These are phyloP conservation scores for Chlamydomonas incerta DNA, from an alignment of 139 green algal species.

Conservation along the genomic window DNA sequence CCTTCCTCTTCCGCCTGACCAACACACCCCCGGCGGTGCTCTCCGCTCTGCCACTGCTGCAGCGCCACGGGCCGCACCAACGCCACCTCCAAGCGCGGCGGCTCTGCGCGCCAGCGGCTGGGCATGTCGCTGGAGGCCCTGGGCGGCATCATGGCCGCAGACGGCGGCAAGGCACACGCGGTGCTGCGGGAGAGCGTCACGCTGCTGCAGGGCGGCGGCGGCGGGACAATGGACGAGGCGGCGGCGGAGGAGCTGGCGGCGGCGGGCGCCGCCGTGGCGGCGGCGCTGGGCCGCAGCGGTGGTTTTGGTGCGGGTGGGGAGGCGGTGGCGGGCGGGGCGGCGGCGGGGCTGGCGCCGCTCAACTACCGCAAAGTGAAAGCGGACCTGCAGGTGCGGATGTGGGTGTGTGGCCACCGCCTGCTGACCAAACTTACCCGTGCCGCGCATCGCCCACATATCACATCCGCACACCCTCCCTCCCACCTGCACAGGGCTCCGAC, in stretches of 20 bases:
- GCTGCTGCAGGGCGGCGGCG: not conserved
- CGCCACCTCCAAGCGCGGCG: not conserved
- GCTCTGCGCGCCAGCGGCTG: not conserved
- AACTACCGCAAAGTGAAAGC: constrained; percentile 18
- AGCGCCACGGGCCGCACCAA: not conserved
- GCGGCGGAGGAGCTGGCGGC: not conserved
- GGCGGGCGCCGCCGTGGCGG: not conserved
- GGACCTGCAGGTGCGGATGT: constrained; percentile 18
- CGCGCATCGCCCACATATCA: too few relatives aligned
- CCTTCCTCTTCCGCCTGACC: too few relatives aligned
- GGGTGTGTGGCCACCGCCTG: too few relatives aligned
- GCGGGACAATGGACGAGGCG: not conserved
- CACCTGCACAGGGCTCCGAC: constrained; percentile 23
- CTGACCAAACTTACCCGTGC: too few relatives aligned
- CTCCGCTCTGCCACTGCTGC: not conserved
- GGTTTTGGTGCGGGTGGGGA: not conserved
- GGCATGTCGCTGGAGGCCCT: constrained; percentile 1
- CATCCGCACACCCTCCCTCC: not conserved
- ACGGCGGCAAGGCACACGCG: not conserved
- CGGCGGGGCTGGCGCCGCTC: constrained; percentile 16
- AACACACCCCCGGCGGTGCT: too few relatives aligned
- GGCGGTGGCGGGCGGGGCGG: not conserved
- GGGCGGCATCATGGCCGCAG: not conserved
- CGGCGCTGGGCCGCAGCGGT: not conserved
- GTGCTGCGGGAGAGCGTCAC: constrained; percentile 18